Base-by-base conservation (phyloP, 2,329 filamentous ascomycete genomes). In the Aspergillus thermomutatus region DNA sequence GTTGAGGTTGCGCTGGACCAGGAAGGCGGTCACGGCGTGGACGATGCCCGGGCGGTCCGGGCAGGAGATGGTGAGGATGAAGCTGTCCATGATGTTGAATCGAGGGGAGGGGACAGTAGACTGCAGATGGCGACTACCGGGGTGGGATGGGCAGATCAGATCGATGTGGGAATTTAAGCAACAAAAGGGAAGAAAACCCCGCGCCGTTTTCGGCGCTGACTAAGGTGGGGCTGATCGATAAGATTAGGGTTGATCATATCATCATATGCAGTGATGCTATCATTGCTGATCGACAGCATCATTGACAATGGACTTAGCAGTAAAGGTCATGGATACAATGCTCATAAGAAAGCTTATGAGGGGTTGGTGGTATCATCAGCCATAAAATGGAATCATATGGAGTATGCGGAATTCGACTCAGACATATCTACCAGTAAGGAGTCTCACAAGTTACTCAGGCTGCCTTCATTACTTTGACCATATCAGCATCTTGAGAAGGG, bases 41-140 rank as follows among this genome's bases (percentile, higher is more conserved):
- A 94, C 88, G 71, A 94, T 93, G 72, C 90, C 90, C 26, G 90
- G 84, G 78, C 89, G 88, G 79, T 94, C 90, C 53, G 90, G 89
- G 77, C 90, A 93, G 53, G 89, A 91, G 60, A 94, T 82, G 27
- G 90, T 93, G 65, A 94, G 84, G 71, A 90, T 87, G 76, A 89
- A 84, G 71, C 87, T 85, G 65, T 82, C 67, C 70, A 74, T 46
- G 43, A 46, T 46, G 43, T 74, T 56, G 54, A 51, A 57, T 51
- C 49, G 31, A 47, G 50, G 25, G 40, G 28, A 31, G 55, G 58
- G 25, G 25, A 26, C 25, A 26, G 25, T 26, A 6, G 25, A 26
- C 25, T 26, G 25, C 7, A 37, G 31, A 11, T 37, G 10, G 9
- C 17, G 7, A 41, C 11, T n/a, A n/a, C n/a, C n/a, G n/a, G n/a